Evolutionary conservation across 177 flowering plant species (phyloP), one percentile per base, ranked within the genome.

Genomic region (Telopea speciosissima): DNA sequence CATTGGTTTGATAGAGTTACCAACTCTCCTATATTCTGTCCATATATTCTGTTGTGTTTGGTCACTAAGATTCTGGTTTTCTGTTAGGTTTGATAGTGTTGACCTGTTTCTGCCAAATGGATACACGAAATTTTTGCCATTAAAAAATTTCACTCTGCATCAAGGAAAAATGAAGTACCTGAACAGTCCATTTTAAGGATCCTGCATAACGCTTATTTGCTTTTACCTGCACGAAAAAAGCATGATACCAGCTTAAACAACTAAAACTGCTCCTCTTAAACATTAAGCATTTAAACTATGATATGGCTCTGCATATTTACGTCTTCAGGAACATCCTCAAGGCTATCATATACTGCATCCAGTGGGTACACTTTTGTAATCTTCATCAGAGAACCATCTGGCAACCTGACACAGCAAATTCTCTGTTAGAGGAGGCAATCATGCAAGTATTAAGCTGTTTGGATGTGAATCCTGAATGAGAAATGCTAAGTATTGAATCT

Each of bases 271-370:
- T 21, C 16, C 40, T 36, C 28, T 26, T 28, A 40, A 52, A 24
- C 8, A 6, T 26, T 19, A 22, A 40, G 28, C 22, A n/a, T 61
- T 45, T 21, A 62, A 49, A 33, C 44, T 22, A 62, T 12, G 19
- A 24, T 12, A 61, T 19, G 56, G 54, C 0, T 17, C 45, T 8
- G 54, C 59, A 66, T 19, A 42, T 21, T 45, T 90, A 92, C 97
- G 85, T 95, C 98, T 86, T 91, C 99, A 73, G 97, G 97, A 17
- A 90, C 99, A 86, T 95, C 98, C 66, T 90, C 93, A 74, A 69
- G 97, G 61, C 59, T 83, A 82, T 93, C 99, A 82, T 62, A 95
- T 62, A 91, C 91, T 22, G 99, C 99, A 93, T 95, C 99, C 60
- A 95, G 65, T 56, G 96, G 88, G 78, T 95, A 95, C 5, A 93